phyloP scores from a whole-genome alignment of 495 filamentous ascomycete species.

The Penicillium canescens region DNA sequence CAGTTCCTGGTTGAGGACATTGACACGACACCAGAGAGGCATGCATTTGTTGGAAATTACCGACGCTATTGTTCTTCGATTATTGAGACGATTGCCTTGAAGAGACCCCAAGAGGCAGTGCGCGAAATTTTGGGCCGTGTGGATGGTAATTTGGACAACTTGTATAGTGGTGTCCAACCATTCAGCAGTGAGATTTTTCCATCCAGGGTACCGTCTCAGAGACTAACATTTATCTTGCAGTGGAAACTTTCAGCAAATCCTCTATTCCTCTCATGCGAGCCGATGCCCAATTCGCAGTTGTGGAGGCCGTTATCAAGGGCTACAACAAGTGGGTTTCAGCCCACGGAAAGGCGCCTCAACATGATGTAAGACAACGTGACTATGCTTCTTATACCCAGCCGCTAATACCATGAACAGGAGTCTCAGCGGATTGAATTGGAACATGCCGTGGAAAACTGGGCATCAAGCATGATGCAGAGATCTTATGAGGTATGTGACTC shows the following conservation, averaged over 20 bases:
- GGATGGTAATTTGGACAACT: conserved; percentile 67
- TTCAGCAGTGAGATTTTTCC: conserved; percentile 60
- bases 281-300: conserved; percentile 86
- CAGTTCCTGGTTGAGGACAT: conserved; percentile 88
- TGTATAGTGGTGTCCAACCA: conserved; percentile 69
- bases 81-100: conserved; percentile 79
- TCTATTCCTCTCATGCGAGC: conserved; percentile 74
- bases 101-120: conserved; percentile 80
- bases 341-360: conserved; percentile 52
- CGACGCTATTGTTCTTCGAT: conserved; percentile 82
- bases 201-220: background rate
- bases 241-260: conserved; percentile 75
- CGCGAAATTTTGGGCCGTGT: conserved; percentile 79
- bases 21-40: conserved; percentile 89
- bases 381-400: background rate
- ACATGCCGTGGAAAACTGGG: conserved; percentile 77
- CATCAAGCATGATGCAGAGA: conserved; percentile 67
- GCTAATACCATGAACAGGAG: conserved; percentile 56
- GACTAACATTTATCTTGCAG: conserved; percentile 43
- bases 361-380: conserved; percentile 44
- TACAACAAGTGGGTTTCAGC: conserved; percentile 75
- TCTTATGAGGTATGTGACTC: conserved; percentile 63
- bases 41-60: conserved; percentile 98
- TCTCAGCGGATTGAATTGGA: conserved; percentile 55
- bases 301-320: conserved; percentile 89